Evolutionary conservation across 306 rosid species (phyloP).

Genomic region (Argentina anserina): DNA sequence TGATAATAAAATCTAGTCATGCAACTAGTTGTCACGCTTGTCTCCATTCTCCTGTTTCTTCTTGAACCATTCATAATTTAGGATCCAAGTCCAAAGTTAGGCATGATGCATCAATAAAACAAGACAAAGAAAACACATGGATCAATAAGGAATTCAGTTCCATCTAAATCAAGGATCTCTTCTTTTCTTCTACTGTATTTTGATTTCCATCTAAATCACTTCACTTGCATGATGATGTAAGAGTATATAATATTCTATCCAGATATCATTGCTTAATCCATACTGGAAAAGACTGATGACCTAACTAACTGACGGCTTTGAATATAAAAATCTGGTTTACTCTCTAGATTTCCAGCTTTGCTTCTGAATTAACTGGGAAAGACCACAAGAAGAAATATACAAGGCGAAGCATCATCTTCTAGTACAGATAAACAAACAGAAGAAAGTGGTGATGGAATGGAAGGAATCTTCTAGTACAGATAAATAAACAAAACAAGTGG

Average conservation of each 20-base stretch:
- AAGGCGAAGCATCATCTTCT: background rate
- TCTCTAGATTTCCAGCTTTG: background rate
- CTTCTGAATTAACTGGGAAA: background rate
- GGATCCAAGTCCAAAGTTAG: background rate
- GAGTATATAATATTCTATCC: background rate
- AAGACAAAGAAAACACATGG: background rate
- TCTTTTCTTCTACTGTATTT: background rate
- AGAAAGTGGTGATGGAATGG: background rate
- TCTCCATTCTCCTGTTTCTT: background rate
- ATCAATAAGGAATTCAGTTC: background rate
- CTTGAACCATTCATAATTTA: background rate
- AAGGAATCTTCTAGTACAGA: background rate
- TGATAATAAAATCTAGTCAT: background rate
- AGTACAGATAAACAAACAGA: background rate
- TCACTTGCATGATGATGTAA: background rate
- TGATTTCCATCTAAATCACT: background rate
- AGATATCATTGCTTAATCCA: background rate
- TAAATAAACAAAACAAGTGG: background rate
- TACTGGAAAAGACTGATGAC: background rate
- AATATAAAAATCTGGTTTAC: background rate
- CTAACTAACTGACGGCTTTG: background rate
- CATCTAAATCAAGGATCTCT: background rate
- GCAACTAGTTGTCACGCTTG: background rate
- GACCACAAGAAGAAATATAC: background rate
- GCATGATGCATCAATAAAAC: conserved; percentile 1